Base-by-base conservation (phyloP, 108 stramenopile genomes). In the Schizochytrium sp. region DNA sequence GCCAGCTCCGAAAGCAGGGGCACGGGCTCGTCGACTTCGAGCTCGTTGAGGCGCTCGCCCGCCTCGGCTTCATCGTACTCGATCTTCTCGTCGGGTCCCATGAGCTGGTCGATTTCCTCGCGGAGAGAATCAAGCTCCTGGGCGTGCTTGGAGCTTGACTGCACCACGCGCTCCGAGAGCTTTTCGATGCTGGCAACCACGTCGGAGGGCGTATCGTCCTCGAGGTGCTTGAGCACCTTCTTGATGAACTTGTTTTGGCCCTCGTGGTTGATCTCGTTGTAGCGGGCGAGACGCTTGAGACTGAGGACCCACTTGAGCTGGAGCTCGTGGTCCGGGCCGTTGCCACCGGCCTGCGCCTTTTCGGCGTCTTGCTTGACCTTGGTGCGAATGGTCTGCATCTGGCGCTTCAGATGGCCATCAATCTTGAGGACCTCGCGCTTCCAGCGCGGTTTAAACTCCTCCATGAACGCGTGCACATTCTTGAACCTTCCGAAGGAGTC, bases 91-190 rank as follows among this genome's bases (percentile, higher is more conserved):
- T 93, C 72, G 58, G 58, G 88, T 48, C 60, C 89, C 43, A 69
- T 29, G 43, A 90, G 88, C 23, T 72, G 72, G 19, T 90, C 72
- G 44, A 93, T 76, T 53, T 93, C 91, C 72, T 91, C 92, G 14
- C 96, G 92, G 5, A 95, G 91, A 89, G 96, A 92, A 43, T 96
- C 96, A 88, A 97, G 76, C 25, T 12, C 6, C 6, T 83, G 93
- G 8, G 94, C 88, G 44, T 96, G 87, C 23, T 95, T 92, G 72
- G 92, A 89, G 58, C 96, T 96, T 72, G 95, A 96, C 25, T 92
- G 93, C 41, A 89, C 90, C 21, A 92, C 60, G 28, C 92, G 76
- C 23, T 92, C 93, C 5, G 97, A 96, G 58, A 96, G 88, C 48
- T 93, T 92, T 87, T 96, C 94, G 43, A 96, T 89, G 43, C 92